These are phyloP conservation scores for Trichophyton rubrum DNA, from an alignment of 2,329 filamentous ascomycete species.

Conservation along the genomic window DNA sequence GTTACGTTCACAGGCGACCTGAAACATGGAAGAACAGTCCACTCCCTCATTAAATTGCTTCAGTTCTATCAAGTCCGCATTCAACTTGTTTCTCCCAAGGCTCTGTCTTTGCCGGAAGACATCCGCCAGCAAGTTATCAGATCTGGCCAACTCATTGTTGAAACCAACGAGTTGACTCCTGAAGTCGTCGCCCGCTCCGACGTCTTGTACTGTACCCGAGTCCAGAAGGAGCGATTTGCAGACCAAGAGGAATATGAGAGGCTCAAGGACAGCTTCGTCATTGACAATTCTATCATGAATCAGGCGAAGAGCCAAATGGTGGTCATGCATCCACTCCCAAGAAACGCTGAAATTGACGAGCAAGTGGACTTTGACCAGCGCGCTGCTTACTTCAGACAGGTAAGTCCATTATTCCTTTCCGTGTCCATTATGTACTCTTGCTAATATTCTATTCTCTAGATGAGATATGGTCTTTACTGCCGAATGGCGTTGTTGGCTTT, in stretches of 20 bases:
- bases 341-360: conserved; percentile 84
- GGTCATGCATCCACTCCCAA: conserved; percentile 87
- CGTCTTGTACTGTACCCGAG: conserved; percentile 90
- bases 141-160: conserved; percentile 63
- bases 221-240: conserved; percentile 94
- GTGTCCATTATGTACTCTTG: background rate
- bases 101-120: conserved; percentile 61
- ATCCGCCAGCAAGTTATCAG: conserved; percentile 59
- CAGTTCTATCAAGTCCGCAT: conserved; percentile 91
- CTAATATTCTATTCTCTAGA: conserved; percentile 41
- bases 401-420: conserved; percentile 39
- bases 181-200: conserved; percentile 80
- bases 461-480: conserved; percentile 95
- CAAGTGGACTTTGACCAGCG: conserved; percentile 97
- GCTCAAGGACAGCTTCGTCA: conserved; percentile 76
- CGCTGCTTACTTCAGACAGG: conserved; percentile 98
- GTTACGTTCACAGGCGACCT: conserved; percentile 95
- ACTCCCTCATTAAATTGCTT: conserved; percentile 87
- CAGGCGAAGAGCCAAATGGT: conserved; percentile 87
- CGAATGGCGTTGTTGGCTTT: conserved; percentile 94
- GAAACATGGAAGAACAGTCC: conserved; percentile 82
- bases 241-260: conserved; percentile 67
- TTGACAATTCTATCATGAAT: conserved; percentile 82
- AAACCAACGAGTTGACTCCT: conserved; percentile 66
- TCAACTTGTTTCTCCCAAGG: conserved; percentile 76